phyloP scores from a whole-genome alignment of 192 early-diverging fungal species.

The Coemansia sp. region DNA sequence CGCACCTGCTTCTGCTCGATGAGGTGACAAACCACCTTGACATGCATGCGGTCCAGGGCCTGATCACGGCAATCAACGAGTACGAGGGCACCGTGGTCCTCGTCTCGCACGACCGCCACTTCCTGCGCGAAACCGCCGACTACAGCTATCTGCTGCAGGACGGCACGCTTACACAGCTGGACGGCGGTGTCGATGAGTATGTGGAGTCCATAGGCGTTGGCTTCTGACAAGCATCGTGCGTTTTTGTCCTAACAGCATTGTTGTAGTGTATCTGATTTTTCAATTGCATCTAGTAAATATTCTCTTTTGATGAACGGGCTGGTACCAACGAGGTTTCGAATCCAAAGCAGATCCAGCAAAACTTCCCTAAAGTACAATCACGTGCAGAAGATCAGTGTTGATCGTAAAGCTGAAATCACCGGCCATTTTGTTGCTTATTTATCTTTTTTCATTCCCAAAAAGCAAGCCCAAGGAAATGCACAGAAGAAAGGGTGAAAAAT shows the following conservation, averaged over 20 bases:
- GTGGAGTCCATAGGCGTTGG: conserved; percentile 29
- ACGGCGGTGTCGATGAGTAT: conserved; percentile 70
- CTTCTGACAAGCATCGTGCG: not conserved
- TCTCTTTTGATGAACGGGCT: too few species aligned
- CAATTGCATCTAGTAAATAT: not conserved
- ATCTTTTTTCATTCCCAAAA: not conserved
- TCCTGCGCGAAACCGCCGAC: conserved; percentile 67
- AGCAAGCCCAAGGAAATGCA: not conserved
- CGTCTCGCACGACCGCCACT: conserved; percentile 88
- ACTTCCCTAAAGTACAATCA: conserved; percentile 20
- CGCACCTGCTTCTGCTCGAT: conserved; percentile 74
- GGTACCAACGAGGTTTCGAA: not conserved
- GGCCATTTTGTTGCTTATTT: too few species aligned
- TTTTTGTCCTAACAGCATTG: not conserved
- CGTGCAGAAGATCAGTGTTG: conserved; percentile 2
- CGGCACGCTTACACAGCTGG: conserved; percentile 56
- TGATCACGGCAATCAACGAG: conserved; percentile 68
- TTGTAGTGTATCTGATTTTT: conserved; percentile 2
- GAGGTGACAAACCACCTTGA: conserved; percentile 91
- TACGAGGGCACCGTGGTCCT: conserved; percentile 75
- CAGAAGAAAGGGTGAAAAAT: not conserved
- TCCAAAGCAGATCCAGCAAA: not conserved
- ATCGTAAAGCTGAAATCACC: not conserved
- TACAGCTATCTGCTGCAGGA: conserved; percentile 57
- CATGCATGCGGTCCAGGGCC: conserved; percentile 77